Base-by-base conservation (phyloP, 345 rosid genomes). In the Bruguiera gymnorhiza region DNA sequence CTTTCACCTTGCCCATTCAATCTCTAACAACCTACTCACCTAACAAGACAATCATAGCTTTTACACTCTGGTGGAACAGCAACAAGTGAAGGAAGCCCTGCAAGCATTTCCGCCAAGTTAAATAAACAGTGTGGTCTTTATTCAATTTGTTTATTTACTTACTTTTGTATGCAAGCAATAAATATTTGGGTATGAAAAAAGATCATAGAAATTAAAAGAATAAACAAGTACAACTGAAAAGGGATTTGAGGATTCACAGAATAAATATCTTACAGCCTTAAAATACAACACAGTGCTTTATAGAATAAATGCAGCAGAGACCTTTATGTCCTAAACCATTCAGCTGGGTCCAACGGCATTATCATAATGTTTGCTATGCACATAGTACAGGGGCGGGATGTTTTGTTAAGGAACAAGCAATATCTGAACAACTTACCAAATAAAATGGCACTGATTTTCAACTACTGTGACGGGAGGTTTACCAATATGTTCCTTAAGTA, bases 1-100 rank as follows among this genome's bases (percentile, higher is more conserved):
- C 29, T 27, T 24, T 6, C 55, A n/a, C 20, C 27, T 31, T 5
- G 31, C 19, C 50, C 8, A 52, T 36, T 50, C 71, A 66, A 55
- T 43, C 60, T 68, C 64, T 16, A 65, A 61, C 15, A 60, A 67
- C 67, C 75, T 72, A 76, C 85, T 79, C 81, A 91, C 98, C 97
- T 88, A 36, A 78, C 43, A 58, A 88, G 82, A 75, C 98, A 94
- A 59, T 76, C 79, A 67, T 83, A 79, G 58, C 78, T 80, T 88
- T 80, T 83, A 82, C 98, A 94, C 60, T 86, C 81, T 8, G 86
- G 69, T 32, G 98, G 93, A 76, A 89, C 84, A 70, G 93, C 86
- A 78, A 88, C 68, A 70, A 91, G 58, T 60, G 91, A 88, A 76
- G 98, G 97, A 76, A 94, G 78, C 75, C 97, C 96, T 91, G 86